Evolutionary conservation across 148 eudicot species (phyloP), one percentile per base, ranked within the genome.

Genomic region (Limonium bicolor): DNA sequence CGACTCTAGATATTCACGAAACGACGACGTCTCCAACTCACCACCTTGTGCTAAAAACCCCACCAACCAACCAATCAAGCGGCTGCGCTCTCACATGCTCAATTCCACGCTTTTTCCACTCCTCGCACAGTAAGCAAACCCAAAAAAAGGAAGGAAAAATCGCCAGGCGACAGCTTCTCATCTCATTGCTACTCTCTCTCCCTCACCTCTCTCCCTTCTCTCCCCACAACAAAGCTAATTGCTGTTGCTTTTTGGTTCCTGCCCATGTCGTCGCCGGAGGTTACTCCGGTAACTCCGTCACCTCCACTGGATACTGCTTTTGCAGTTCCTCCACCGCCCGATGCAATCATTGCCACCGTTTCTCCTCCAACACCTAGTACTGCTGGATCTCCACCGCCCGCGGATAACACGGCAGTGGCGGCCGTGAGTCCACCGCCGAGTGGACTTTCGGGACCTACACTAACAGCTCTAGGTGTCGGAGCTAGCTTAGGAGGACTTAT

Each of bases 401-500:
- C 7, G 43, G 22, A 20, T 39, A 9, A 4, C 20, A 36, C 44
- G 13, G 24, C 56, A 1, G 12, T 19, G 32, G 25, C 24, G 36
- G 1, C 30, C 42, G 7, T 27, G 60, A 27, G n/a, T n/a, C 38
- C 62, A 33, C 3, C 69, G 21, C 11, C 70, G 20, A 32, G 69
- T 42, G 53, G 56, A 13, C 42, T 49, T 23, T 12, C 47, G 31
- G 47, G 47, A 2, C 27, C 47, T 3, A 47, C 71, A 4, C 34
- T 67, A 56, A 55, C 69, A 31, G 92, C 80, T 10, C 65, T 76
- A 28, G 71, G 68, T 4, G 75, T 73, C 14, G 92, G 92, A 16
- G 64, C 77, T 20, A 84, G 80, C 19, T 53, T 80, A 1, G 90
- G 92, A 38, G 92, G 80, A 41, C 49, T 66, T 10, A 50, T 76